Evolutionary conservation across 495 filamentous ascomycete species (phyloP).

Genomic region (Acidomyces sp.): DNA sequence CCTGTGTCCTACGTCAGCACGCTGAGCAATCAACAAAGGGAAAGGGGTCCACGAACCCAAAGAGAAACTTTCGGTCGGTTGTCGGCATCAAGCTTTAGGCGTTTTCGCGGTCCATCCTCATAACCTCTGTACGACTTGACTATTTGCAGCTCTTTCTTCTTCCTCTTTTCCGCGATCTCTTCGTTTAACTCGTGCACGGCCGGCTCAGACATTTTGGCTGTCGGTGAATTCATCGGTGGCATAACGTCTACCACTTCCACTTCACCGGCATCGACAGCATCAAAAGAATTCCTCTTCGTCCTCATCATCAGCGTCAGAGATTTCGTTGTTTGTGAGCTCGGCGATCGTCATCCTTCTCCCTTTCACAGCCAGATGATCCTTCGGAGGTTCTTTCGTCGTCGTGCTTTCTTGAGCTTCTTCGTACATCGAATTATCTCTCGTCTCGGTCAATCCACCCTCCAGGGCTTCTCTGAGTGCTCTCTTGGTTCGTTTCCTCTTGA

Average conservation of each 20-base stretch:
- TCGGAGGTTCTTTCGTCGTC: slow-evolving; percentile 3
- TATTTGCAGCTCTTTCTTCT: slow-evolving; percentile 37
- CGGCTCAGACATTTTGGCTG: slow-evolving; percentile 26
- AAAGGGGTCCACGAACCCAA: slow-evolving; percentile 53
- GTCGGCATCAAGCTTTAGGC: slow-evolving; percentile 80
- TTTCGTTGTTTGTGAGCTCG: slow-evolving; percentile 39
- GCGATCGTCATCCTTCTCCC: slow-evolving; percentile 43
- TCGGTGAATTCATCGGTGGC: slow-evolving; percentile 27
- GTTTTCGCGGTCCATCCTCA: slow-evolving; percentile 66
- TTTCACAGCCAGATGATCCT: not conserved
- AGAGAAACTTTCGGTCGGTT: slow-evolving; percentile 86
- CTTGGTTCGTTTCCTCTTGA: slow-evolving; percentile 80
- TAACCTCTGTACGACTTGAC: slow-evolving; percentile 74
- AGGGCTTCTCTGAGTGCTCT: slow-evolving; percentile 77
- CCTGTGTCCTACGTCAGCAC: slow-evolving; percentile 40
- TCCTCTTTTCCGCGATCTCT: slow-evolving; percentile 26
- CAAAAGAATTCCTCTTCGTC: slow-evolving; percentile 92
- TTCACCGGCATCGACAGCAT: slow-evolving; percentile 86
- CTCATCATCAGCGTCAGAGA: slow-evolving; percentile 57
- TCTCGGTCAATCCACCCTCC: slow-evolving; percentile 39
- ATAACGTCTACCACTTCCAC: slow-evolving; percentile 59
- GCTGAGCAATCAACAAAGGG: not conserved
- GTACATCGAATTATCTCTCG: slow-evolving; percentile 18
- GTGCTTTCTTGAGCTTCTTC: not conserved
- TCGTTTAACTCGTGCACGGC: slow-evolving; percentile 35